Conservation (phyloP, 495 filamentous ascomycete genomes). For the Podospora fimiseda region DNA sequence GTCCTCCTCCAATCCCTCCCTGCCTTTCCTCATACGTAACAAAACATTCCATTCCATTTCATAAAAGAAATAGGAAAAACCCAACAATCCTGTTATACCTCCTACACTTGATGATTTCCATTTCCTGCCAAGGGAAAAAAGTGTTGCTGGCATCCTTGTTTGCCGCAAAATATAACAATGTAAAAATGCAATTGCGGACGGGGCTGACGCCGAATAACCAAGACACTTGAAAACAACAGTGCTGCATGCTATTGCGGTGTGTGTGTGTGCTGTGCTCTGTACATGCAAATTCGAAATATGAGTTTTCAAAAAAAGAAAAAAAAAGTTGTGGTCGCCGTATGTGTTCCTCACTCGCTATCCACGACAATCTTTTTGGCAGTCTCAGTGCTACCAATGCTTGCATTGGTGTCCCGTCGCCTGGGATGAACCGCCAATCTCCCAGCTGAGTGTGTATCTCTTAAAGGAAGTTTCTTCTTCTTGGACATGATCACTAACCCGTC, state of each 20-base stretch:
- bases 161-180: no score
- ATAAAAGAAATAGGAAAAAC: no score
- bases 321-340: no score
- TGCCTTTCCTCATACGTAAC: no score
- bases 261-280: neutral
- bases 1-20: no score
- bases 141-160: no score
- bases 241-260: neutral
- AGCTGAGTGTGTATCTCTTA: constrained; percentile 22
- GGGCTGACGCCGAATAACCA: neutral
- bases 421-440: constrained; percentile 27
- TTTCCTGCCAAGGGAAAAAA: no score
- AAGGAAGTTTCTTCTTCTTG: constrained; percentile 30
- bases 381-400: constrained; percentile 47
- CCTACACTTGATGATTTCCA: no score
- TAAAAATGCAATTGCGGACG: constrained; percentile 1
- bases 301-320: constrained; percentile 1
- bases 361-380: constrained; percentile 51
- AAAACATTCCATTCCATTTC: no score
- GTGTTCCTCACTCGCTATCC: constrained; percentile 24
- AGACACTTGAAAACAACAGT: neutral
- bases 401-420: constrained; percentile 45
- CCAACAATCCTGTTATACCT: no score
- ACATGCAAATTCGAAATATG: neutral
- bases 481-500: constrained; percentile 45